Evolutionary conservation across 1,284 basidiomycete genomes (phyloP), one percentile per base, ranked within the genome.

Genomic region (Clitocybe nebularis): DNA sequence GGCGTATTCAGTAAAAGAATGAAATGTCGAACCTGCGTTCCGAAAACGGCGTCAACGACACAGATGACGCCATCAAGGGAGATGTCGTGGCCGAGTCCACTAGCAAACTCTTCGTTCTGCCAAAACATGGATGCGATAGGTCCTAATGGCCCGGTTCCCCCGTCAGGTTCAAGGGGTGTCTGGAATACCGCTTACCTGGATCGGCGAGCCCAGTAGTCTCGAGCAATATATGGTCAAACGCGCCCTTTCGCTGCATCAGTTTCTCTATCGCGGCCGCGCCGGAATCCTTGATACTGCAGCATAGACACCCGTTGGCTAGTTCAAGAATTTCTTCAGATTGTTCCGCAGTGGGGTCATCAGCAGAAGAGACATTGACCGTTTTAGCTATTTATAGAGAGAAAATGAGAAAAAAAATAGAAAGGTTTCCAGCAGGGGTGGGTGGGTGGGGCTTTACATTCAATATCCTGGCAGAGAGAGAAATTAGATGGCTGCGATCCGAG

Each of bases 201-300:
- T 97, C 93, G 3, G 93, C 93, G 4, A 97, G 71, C 0, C 93
- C 93, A 0, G 93, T 96, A 1, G 93, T 89, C 65, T 97, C 93
- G 4, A 97, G 74, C 25, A 97, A 67, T 46, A 96, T 94, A 63
- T 95, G 87, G 63, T 96, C 93, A 55, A 95, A 93, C 2, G 80
- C 79, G 17, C 88, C 89, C 55, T 86, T 89, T 46, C 77, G 75
- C 53, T 73, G 71, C 89, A 83, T 89, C 47, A 95, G 72, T 56
- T 89, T 87, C 60, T 95, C 90, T 39, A 97, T 94, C 1, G 93
- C 90, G 20, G 91, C 89, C 1, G 89, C 77, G 1, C 93, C 93
- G 10, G 81, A 74, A 61, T 96, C 93, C 58, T 94, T 93, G 65
- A 96, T 87, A 44, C 89, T 92, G 62, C 93, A 97, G 62, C 93